A percentile compares a stretch with the other conserved stretches of the same genome.
Conservation (phyloP, 768 basidiomycete species). For the Kwoniella sp. region DNA sequence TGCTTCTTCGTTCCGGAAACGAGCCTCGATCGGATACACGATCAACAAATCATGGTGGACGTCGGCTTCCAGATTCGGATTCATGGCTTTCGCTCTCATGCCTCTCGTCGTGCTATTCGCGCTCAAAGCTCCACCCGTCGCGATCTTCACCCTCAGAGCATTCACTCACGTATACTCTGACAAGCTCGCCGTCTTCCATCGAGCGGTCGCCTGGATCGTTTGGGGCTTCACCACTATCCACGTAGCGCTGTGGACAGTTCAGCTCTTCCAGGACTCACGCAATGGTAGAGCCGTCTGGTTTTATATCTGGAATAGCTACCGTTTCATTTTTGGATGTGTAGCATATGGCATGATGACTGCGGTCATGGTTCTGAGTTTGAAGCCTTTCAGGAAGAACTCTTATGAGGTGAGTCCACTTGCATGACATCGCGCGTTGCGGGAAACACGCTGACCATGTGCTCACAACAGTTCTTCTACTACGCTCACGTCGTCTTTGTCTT, state of each 20-base stretch:
- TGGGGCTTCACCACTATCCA: conserved; percentile 69
- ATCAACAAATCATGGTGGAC: conserved; percentile 75
- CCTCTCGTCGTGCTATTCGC: conserved; percentile 72
- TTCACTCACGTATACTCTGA: conserved; percentile 72
- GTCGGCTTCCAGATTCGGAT: conserved; percentile 66
- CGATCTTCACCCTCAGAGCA: conserved; percentile 68
- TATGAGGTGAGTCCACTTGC: conserved; percentile 50
- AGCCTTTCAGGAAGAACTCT: conserved; percentile 47
- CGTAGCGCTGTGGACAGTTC: conserved; percentile 70
- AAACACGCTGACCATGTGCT: conserved; percentile 54
- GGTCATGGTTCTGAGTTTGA: conserved; percentile 48
- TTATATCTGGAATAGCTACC: conserved; percentile 65
- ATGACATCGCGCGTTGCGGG: background rate
- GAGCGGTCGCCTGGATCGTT: conserved; percentile 70
- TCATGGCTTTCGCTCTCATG: conserved; percentile 72
- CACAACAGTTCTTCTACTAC: conserved; percentile 70
- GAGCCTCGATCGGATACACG: conserved; percentile 60
- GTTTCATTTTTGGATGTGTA: conserved; percentile 68
- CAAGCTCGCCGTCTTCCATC: conserved; percentile 72
- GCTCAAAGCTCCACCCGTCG: conserved; percentile 69
- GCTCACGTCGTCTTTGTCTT: conserved; percentile 68
- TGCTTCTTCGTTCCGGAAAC: conserved; percentile 46
- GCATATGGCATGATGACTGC: conserved; percentile 54
- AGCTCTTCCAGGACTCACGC: conserved; percentile 64
- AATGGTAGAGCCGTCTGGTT: conserved; percentile 56